Evolutionary conservation across 768 basidiomycete species (phyloP), one percentile per base, ranked within the genome.

Genomic region (Macrolepiota albuminosa): DNA sequence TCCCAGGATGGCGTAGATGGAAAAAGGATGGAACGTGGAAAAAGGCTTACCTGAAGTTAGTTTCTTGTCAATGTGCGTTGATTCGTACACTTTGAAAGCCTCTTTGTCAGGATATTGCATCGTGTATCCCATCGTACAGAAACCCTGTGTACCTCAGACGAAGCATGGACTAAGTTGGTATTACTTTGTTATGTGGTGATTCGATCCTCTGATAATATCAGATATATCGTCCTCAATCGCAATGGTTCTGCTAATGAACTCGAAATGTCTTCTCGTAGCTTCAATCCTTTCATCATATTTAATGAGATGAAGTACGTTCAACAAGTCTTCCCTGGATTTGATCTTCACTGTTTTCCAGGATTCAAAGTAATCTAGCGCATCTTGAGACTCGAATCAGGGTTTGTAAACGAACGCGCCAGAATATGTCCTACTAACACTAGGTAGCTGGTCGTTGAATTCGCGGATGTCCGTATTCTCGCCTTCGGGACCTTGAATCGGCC

Each of bases 101-200:
- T 21, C 31, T 57, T 49, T 33, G 63, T 49, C 56, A 91, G 90
- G 67, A 68, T 82, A 39, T 71, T 92, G 55, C 77, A 82, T 67
- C 78, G 87, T 36, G 76, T 88, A 42, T 87, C 83, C 81, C 91
- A 93, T 68, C 83, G 89, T 57, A 81, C 78, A 66, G 77, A 74
- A 42, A 84, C 84, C 3, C 78, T 79, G n/a, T 93, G 91, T 67
- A 91, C 90, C 24, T 71, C 83, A 7, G 88, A 91, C 65, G 92
- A 93, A 72, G 76, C 89, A 24, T 93, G 91, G 90, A 92, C 90
- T 52, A 90, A 84, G 87, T 91, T 69, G 65, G 76, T 70, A 5
- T 24, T 40, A 54, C 31, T 37, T 57, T 66, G 47, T 61, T 67
- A 62, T 21, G 60, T 50, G 49, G 13, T 50, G 18, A 40, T 33